These are phyloP conservation scores for maize (Zea mays) DNA, from an alignment of 176 grass and related monocot genomes.

Conservation along the genomic window DNA sequence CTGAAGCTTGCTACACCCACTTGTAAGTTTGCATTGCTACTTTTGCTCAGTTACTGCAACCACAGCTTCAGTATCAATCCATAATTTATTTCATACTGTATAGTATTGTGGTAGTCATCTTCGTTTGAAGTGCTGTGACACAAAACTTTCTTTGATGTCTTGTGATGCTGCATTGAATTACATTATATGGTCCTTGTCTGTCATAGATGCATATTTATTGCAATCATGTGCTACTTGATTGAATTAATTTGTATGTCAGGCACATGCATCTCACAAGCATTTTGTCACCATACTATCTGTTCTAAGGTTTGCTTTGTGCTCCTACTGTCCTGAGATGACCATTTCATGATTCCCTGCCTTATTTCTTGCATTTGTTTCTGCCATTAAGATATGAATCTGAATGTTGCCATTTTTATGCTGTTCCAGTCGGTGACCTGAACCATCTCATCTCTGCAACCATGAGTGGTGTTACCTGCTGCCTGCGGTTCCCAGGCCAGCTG, in stretches of 20 bases:
- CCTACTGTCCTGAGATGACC: neutral
- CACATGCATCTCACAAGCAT: neutral
- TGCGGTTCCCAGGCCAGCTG: conserved; percentile 64
- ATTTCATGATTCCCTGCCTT: neutral
- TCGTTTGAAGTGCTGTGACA: neutral
- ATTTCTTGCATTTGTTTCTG: neutral
- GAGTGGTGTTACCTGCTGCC: conserved; percentile 86
- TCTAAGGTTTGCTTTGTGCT: neutral
- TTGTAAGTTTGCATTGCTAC: conserved; percentile 45
- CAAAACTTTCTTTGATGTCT: conserved; percentile 1
- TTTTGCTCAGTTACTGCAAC: neutral
- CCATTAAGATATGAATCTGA: neutral
- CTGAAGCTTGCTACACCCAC: conserved; percentile 63
- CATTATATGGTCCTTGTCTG: conserved; percentile 16
- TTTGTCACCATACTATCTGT: neutral
- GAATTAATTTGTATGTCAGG: conserved; percentile 5
- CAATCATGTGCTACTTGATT: conserved; percentile 6
- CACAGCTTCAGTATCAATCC: neutral
- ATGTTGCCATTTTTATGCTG: neutral
- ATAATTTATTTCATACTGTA: conserved; percentile 11
- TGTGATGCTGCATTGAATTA: conserved; percentile 3
- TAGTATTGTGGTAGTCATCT: neutral
- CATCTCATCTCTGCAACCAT: conserved; percentile 88
- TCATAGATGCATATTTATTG: conserved; percentile 1
- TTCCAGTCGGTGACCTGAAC: conserved; percentile 81